Percentiles rank a stretch among this genome's conserved stretches.
These are phyloP conservation scores for Boletellus sp. DNA, from an alignment of 768 basidiomycete species.

Conservation along the genomic window DNA sequence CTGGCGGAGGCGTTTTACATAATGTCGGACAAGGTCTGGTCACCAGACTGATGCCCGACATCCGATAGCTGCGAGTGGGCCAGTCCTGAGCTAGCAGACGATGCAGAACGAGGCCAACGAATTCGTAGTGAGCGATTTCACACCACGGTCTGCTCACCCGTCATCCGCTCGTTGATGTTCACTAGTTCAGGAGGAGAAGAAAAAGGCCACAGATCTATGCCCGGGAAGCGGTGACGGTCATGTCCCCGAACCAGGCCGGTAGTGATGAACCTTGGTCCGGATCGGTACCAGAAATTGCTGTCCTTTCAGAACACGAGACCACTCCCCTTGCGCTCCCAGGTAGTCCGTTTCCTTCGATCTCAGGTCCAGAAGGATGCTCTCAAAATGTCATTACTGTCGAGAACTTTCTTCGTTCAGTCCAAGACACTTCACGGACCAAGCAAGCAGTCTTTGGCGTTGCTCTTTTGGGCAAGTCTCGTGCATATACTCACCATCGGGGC, in stretches of 20 bases:
- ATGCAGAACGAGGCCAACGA: conserved; percentile 16
- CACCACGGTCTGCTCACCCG: not conserved
- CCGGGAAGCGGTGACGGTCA: not conserved
- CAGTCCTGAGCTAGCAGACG: not conserved
- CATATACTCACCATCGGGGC: conserved; percentile 19
- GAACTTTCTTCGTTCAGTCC: conserved; percentile 18
- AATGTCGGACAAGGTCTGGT: no score
- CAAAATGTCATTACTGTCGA: conserved; percentile 25
- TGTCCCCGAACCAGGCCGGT: not conserved
- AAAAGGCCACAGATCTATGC: conserved; percentile 15
- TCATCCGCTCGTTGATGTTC: not conserved
- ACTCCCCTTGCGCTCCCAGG: not conserved
- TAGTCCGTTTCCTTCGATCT: not conserved
- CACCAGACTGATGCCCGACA: no score
- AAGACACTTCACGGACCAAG: not conserved
- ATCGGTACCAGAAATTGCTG: conserved; percentile 17
- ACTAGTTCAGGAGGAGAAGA: conserved; percentile 26
- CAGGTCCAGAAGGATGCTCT: not conserved
- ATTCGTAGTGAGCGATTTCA: conserved; percentile 21
- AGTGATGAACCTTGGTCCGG: not conserved
- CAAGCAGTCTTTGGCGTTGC: not conserved
- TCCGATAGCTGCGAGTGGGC: no score
- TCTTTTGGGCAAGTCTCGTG: conserved; percentile 3
- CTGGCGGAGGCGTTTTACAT: no score
- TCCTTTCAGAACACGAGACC: conserved; percentile 7